A percentile compares a stretch with the other conserved stretches of the same genome.
Evolutionary conservation across 2,329 filamentous ascomycete species (phyloP).

Genomic region (Saccharata proteae): DNA sequence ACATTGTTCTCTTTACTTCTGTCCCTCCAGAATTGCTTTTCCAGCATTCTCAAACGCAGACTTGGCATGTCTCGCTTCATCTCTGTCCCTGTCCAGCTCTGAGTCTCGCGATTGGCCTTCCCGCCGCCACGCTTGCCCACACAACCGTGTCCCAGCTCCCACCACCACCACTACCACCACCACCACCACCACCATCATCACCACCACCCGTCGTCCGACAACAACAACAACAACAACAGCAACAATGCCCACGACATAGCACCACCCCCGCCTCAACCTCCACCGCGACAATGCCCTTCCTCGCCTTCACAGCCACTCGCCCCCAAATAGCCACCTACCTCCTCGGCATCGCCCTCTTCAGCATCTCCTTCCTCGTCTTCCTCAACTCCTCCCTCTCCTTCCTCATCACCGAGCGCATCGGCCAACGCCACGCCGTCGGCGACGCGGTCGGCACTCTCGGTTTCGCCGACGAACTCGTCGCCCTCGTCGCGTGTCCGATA

Average conservation of each 20-base stretch:
- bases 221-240: background rate
- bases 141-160: conserved; percentile 1
- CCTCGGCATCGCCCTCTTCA: conserved; percentile 71
- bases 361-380: conserved; percentile 82
- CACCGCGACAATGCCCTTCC: conserved; percentile 1
- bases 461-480: conserved; percentile 74
- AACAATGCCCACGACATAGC: background rate
- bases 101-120: too few relatives aligned
- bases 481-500: conserved; percentile 64
- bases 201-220: too few relatives aligned
- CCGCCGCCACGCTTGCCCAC: too few relatives aligned
- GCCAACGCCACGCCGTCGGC: conserved; percentile 59
- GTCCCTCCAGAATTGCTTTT: too few relatives aligned
- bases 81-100: too few relatives aligned
- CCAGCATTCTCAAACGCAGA: too few relatives aligned
- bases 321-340: conserved; percentile 58
- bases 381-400: conserved; percentile 76
- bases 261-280: background rate
- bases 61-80: too few relatives aligned
- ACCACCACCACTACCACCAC: background rate
- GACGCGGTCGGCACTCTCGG: conserved; percentile 75
- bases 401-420: conserved; percentile 72
- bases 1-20: too few relatives aligned
- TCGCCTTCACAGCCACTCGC: conserved; percentile 44
- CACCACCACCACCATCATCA: background rate